Base-by-base conservation (phyloP, 176 grass and related monocot species). In the Areca catechu region DNA sequence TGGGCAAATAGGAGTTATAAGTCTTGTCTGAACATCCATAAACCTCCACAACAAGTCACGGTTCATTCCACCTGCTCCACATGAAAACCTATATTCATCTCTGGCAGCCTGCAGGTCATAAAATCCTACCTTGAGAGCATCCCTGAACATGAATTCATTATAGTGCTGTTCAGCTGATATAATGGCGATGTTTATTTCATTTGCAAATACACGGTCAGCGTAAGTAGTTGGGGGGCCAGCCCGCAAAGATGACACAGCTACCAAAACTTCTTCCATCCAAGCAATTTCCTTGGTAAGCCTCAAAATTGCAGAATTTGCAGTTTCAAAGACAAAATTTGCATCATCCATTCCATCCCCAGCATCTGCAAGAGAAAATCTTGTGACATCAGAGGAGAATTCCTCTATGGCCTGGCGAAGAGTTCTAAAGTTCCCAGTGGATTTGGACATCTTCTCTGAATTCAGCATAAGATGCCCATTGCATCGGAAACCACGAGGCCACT, bases 401-500 rank as follows among this genome's bases (percentile, higher is more conserved):
- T 80, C 27, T 29, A 88, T 89, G 30, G 89, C 85, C 61, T 89
- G 52, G 30, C 50, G 34, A 49, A 95, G 84, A 21, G 89, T 95
- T 47, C 63, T 70, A 72, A 95, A 89, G 54, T 95, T 95, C 18
- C 85, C 89, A 17, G 85, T 95, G 2, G 89, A 89, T 63, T 89
- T 85, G 23, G 85, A 95, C 89, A 95, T 95, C 57, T 89, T 95
- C 52, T 88, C 78, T 52, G 84, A 89, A 72, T 95, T 95, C 25
- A 95, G 85, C 84, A 89, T 82, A 54, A 95, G 85, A 61, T 95
- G 89, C 3, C 84, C 89, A 56, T 89, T 95, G 72, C 84, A 88
- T 4, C 84, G 81, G 71, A 88, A 95, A 1, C 89, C 81, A 52
- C 67, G 80, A 15, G 89, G 89, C 89, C 89, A 89, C 18, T 89